Evolutionary conservation across 371 early-diverging fungal genomes (phyloP).

Genomic region (Gilbertella persicaria): DNA sequence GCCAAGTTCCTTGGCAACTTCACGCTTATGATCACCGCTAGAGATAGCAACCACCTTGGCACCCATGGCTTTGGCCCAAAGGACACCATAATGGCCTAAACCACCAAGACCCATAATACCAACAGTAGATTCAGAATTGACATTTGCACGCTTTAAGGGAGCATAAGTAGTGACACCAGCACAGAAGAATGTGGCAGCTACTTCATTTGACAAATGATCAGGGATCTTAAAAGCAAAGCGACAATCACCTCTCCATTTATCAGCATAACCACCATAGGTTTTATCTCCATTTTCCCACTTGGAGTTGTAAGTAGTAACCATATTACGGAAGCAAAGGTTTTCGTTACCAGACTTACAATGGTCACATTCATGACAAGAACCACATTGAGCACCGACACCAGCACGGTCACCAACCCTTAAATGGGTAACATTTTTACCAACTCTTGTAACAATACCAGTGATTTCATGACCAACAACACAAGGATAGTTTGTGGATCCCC

Average conservation of each 20-base stretch:
- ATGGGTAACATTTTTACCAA: constrained; percentile 42
- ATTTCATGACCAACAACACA: constrained; percentile 63
- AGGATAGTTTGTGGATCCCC: constrained; percentile 55
- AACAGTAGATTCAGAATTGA: constrained; percentile 46
- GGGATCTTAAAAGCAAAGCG: constrained; percentile 57
- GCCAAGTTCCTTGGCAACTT: constrained; percentile 29
- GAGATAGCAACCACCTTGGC: constrained; percentile 58
- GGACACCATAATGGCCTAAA: constrained; percentile 62
- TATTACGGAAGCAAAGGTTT: constrained; percentile 23
- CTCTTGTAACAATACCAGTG: constrained; percentile 40
- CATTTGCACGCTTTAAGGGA: constrained; percentile 51
- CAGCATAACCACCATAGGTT: constrained; percentile 68
- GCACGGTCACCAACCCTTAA: constrained; percentile 62
- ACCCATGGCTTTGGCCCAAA: constrained; percentile 59
- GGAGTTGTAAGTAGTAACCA: constrained; percentile 30
- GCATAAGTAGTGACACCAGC: constrained; percentile 62
- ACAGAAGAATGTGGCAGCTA: constrained; percentile 51
- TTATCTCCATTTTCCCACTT: constrained; percentile 54
- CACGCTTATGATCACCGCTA: constrained; percentile 28
- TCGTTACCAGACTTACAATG: constrained; percentile 23
- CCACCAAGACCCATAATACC: constrained; percentile 71
- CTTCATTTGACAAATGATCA: constrained; percentile 36
- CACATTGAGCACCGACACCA: constrained; percentile 62
- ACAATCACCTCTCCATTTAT: constrained; percentile 49
- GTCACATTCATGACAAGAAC: constrained; percentile 32